Percentiles rank a stretch among this genome's conserved stretches.
Evolutionary conservation across 2,329 filamentous ascomycete species (phyloP).

Genomic region (Trichoderma lentiforme): DNA sequence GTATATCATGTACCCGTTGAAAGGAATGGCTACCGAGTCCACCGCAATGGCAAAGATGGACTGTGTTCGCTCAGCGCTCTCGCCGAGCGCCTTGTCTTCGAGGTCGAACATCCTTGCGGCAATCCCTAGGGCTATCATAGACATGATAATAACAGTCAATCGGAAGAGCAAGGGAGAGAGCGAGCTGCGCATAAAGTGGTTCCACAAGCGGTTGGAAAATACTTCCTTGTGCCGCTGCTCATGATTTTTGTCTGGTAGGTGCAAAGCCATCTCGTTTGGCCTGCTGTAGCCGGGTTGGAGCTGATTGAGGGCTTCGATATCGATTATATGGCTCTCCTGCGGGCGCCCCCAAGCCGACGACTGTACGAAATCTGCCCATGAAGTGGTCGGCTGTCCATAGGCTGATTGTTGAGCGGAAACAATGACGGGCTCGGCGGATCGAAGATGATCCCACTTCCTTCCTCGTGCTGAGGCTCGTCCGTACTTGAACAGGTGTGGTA

Average conservation of each 20-base stretch:
- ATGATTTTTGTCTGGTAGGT: conserved; percentile 28
- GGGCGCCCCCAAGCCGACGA: conserved; percentile 52
- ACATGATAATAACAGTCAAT: conserved; percentile 77
- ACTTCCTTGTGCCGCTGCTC: conserved; percentile 32
- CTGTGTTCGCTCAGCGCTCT: conserved; percentile 62
- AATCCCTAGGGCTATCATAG: conserved; percentile 74
- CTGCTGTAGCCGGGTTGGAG: conserved; percentile 48
- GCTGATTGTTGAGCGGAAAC: conserved; percentile 47
- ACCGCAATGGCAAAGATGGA: conserved; percentile 86
- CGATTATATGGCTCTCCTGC: conserved; percentile 48
- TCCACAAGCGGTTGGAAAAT: conserved; percentile 58
- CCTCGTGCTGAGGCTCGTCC: conserved; percentile 46
- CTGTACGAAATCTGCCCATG: conserved; percentile 53
- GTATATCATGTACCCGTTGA: conserved; percentile 89
- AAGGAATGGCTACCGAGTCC: conserved; percentile 83
- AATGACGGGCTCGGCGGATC: conserved; percentile 57
- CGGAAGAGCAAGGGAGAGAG: conserved; percentile 84
- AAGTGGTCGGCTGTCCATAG: conserved; percentile 39
- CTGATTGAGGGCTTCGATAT: conserved; percentile 42
- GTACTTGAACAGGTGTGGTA: conserved; percentile 47
- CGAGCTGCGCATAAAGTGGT: conserved; percentile 71
- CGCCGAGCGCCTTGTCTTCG: conserved; percentile 43
- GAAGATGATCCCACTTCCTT: conserved; percentile 58
- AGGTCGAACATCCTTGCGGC: conserved; percentile 69
- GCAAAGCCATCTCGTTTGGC: conserved; percentile 33